These are phyloP conservation scores for Fallopia convolvulus DNA, from an alignment of 148 eudicot species.

Conservation along the genomic window DNA sequence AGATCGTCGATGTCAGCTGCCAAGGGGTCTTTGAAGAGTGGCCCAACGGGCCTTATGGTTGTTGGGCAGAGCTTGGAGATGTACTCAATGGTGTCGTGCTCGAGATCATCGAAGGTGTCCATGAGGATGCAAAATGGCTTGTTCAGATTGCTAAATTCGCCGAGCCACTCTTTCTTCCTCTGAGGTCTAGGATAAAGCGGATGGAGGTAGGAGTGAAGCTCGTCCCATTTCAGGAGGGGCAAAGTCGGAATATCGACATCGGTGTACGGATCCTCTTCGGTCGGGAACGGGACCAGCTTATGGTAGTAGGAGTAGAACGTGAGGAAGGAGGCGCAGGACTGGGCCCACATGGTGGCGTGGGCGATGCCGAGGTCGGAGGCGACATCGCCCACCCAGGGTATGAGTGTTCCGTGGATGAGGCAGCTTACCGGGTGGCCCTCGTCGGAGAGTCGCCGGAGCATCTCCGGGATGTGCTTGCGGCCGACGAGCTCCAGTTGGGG, in stretches of 20 bases:
- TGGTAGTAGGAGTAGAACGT: constrained; percentile 46
- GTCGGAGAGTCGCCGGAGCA: constrained; percentile 27
- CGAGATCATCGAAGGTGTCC: constrained; percentile 70
- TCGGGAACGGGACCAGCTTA: constrained; percentile 38
- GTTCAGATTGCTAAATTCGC: constrained; percentile 32
- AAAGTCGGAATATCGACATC: constrained; percentile 48
- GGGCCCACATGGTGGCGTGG: constrained; percentile 68
- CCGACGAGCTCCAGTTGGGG: constrained; percentile 40
- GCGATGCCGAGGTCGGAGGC: constrained; percentile 45
- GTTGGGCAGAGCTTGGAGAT: constrained; percentile 34
- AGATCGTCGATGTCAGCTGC: constrained; percentile 10
- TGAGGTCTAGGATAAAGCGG: constrained; percentile 45
- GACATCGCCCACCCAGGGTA: constrained; percentile 77
- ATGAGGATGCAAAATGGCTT: constrained; percentile 50
- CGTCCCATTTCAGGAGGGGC: constrained; percentile 54
- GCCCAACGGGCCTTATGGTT: constrained; percentile 50
- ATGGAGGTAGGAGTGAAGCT: constrained; percentile 57
- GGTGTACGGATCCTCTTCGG: constrained; percentile 32
- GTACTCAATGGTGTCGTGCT: constrained; percentile 37
- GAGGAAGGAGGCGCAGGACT: constrained; percentile 54
- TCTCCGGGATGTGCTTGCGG: constrained; percentile 29
- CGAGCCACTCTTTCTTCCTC: constrained; percentile 37
- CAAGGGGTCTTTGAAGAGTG: constrained; percentile 33
- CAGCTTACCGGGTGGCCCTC: constrained; percentile 50
- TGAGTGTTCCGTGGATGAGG: constrained; percentile 53